Base-by-base conservation (phyloP, 2,329 filamentous ascomycete species). In the Ceratocystiopsis minuta region DNA sequence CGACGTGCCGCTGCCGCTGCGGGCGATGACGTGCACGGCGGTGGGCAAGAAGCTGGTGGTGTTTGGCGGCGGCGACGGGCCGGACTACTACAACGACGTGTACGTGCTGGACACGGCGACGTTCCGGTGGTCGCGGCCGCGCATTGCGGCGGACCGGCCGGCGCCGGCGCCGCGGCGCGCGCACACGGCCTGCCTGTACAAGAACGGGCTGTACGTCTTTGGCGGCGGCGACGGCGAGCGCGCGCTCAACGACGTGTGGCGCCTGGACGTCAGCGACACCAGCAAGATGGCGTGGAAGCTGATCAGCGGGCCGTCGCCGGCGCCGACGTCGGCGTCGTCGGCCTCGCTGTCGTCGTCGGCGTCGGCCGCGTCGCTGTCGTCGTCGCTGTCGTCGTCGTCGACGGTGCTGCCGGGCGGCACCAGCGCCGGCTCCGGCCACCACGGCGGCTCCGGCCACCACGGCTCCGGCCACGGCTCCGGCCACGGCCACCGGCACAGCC, bases 21-120 rank as follows among this genome's bases (percentile, higher is more conserved):
- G 77, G 34, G 77, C 77, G 49, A 81, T 81, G 77, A 80, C 77
- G 6, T 79, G 74, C 53, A 81, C 77, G 5, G 75, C 76, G 18
- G 75, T 80, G 16, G 75, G 49, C 49, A 79, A 79, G 61, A 80
- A 78, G 56, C 64, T 81, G 24, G 68, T 81, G 36, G 66, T 81
- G 2, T 80, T 81, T 52, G 77, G 77, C 42, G 77, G 77, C 37
- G 77, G 77, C 43, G 77, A 81, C 51, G 77, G 77, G 0, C 76
- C 76, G 0, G 69, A 73, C 18, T 81, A 81, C 57, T 80, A 80
- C 56, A 80, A 80, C 52, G 75, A 80, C 50, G 70, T 81, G 16
- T 80, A 80, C 54, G 73, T 81, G 37, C 63, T 80, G n/a, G 77
- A 81, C 53, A 81, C 76, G 17, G 64, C 75, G 46, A 81, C 75